Evolutionary conservation across 257 asterid genomes (phyloP).

Genomic region (Lithospermum erythrorhizon): DNA sequence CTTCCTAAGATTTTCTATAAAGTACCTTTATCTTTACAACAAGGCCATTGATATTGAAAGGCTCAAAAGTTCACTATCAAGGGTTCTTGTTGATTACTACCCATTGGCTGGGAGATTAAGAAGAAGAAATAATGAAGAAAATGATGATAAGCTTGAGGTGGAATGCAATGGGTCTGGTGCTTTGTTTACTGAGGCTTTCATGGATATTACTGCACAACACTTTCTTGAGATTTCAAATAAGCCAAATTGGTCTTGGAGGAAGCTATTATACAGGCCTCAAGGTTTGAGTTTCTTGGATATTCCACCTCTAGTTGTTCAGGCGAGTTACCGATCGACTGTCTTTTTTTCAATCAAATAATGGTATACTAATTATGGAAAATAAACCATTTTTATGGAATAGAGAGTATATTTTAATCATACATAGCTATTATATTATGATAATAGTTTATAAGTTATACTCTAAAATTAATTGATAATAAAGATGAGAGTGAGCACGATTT

Average conservation of each 20-base stretch:
- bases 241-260: slow-evolving; percentile 57
- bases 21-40: slow-evolving; percentile 46
- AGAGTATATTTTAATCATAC: background rate
- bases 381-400: too few relatives aligned
- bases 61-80: slow-evolving; percentile 43
- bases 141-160: slow-evolving; percentile 49
- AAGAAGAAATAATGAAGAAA: slow-evolving; percentile 18
- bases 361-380: too few relatives aligned
- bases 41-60: slow-evolving; percentile 25
- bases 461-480: too few relatives aligned
- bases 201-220: slow-evolving; percentile 44
- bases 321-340: too few relatives aligned
- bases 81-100: slow-evolving; percentile 54
- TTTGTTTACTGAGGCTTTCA: slow-evolving; percentile 54
- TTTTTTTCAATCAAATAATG: too few relatives aligned
- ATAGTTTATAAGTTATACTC: too few relatives aligned
- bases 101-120: slow-evolving; percentile 74
- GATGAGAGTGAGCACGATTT: too few relatives aligned
- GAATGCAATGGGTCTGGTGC: slow-evolving; percentile 88
- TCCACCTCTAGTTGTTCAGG: slow-evolving; percentile 87
- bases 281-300: slow-evolving; percentile 45
- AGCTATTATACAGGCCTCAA: slow-evolving; percentile 48
- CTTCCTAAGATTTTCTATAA: slow-evolving; percentile 68
- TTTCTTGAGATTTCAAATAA: slow-evolving; percentile 29
- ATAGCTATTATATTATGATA: too few relatives aligned